Percentiles rank a stretch among this genome's conserved stretches.
These are phyloP conservation scores for Rhododendron mucronatum DNA, from an alignment of 148 eudicot species.

Conservation along the genomic window DNA sequence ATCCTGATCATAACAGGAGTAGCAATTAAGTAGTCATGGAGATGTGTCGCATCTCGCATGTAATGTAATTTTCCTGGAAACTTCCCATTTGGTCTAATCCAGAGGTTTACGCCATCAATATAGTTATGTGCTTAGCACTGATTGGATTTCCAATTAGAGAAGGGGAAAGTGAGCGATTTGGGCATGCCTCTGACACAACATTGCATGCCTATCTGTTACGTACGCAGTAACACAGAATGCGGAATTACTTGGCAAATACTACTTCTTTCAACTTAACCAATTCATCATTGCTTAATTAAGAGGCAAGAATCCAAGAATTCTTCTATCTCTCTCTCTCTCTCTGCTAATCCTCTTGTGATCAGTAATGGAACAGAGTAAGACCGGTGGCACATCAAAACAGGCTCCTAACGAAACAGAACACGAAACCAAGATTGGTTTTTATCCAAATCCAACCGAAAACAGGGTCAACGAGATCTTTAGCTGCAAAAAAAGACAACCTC, in stretches of 20 bases:
- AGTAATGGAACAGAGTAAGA: neutral
- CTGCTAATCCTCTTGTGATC: neutral
- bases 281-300: neutral
- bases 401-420: neutral
- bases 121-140: neutral
- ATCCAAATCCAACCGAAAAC: neutral
- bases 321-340: neutral
- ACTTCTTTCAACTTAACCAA: neutral
- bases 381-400: neutral
- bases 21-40: too few relatives aligned
- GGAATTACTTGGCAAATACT: neutral
- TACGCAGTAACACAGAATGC: neutral
- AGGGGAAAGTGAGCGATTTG: neutral
- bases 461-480: neutral
- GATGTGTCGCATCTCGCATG: neutral
- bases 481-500: neutral
- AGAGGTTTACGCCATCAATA: neutral
- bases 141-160: neutral
- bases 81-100: neutral
- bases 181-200: neutral
- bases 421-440: neutral
- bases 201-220: neutral
- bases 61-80: neutral
- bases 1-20: neutral
- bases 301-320: neutral